Evolutionary conservation across 495 filamentous ascomycete species (phyloP).

Genomic region (Immersiella caudata): DNA sequence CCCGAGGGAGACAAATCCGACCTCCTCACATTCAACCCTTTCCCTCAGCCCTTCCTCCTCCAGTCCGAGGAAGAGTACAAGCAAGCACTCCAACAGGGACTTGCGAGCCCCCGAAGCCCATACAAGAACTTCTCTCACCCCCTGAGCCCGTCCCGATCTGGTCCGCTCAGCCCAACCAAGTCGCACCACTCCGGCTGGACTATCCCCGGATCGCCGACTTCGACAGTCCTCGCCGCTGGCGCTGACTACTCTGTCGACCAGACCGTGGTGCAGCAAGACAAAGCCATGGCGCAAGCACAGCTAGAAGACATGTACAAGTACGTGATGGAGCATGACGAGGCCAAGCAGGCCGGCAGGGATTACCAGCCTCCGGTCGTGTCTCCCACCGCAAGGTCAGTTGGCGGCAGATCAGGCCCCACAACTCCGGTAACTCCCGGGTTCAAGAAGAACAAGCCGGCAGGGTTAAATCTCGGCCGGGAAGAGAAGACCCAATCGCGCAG

Average conservation of each 20-base stretch:
- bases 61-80: slow-evolving; percentile 42
- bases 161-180: slow-evolving; percentile 49
- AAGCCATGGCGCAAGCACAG: slow-evolving; percentile 70
- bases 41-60: slow-evolving; percentile 39
- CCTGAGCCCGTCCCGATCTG: slow-evolving; percentile 33
- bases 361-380: slow-evolving; percentile 40
- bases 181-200: slow-evolving; percentile 55
- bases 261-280: slow-evolving; percentile 71
- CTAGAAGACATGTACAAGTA: slow-evolving; percentile 89
- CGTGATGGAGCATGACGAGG: slow-evolving; percentile 85
- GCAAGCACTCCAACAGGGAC: slow-evolving; percentile 15
- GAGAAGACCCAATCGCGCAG: slow-evolving; percentile 51
- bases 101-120: slow-evolving; percentile 33
- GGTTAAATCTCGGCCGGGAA: slow-evolving; percentile 44
- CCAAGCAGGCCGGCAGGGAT: slow-evolving; percentile 52
- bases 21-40: slow-evolving; percentile 31
- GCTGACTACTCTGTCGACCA: slow-evolving; percentile 65
- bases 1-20: slow-evolving; percentile 24
- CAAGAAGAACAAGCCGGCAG: slow-evolving; percentile 50
- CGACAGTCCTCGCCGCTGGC: slow-evolving; percentile 46
- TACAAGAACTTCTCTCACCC: slow-evolving; percentile 53
- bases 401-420: slow-evolving; percentile 25
- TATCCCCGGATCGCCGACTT: slow-evolving; percentile 45
- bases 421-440: slow-evolving; percentile 20
- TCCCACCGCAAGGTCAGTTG: slow-evolving; percentile 36